Conservation (phyloP, 441 rosid species). For the Gossypium lobatum region DNA sequence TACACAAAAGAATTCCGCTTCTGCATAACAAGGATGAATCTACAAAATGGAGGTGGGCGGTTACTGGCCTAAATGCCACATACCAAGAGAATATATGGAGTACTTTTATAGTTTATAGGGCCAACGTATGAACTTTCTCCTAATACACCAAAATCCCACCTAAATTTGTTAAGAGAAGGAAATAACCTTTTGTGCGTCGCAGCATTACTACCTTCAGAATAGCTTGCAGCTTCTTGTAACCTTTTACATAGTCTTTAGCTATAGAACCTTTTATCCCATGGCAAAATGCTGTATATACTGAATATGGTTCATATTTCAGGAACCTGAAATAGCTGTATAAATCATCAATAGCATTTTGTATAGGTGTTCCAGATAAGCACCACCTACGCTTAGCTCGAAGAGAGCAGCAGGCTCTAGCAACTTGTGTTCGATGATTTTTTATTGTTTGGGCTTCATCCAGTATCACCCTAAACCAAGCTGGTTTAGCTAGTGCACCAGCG, state of each 20-base stretch:
- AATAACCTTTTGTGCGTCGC: conserved; percentile 91
- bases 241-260: conserved; percentile 57
- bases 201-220: conserved; percentile 87
- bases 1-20: not conserved
- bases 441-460: conserved; percentile 98
- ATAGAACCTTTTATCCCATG: conserved; percentile 67
- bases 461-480: conserved; percentile 79
- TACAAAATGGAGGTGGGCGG: not conserved
- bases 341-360: conserved; percentile 89
- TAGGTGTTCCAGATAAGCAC: conserved; percentile 99
- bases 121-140: not conserved
- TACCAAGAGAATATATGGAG: not conserved
- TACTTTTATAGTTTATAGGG: not conserved
- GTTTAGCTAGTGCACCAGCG: conserved; percentile 71
- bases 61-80: not conserved
- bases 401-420: conserved; percentile 87
- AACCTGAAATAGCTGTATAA: conserved; percentile 92
- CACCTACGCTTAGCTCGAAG: conserved; percentile 94
- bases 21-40: not conserved
- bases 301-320: conserved; percentile 85
- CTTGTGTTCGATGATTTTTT: conserved; percentile 92
- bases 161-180: conserved; percentile 13
- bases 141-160: not conserved
- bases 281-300: conserved; percentile 58
- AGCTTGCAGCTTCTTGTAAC: conserved; percentile 95